Conservation (phyloP, 2,329 filamentous ascomycete species). For the Talaromyces atroroseus region DNA sequence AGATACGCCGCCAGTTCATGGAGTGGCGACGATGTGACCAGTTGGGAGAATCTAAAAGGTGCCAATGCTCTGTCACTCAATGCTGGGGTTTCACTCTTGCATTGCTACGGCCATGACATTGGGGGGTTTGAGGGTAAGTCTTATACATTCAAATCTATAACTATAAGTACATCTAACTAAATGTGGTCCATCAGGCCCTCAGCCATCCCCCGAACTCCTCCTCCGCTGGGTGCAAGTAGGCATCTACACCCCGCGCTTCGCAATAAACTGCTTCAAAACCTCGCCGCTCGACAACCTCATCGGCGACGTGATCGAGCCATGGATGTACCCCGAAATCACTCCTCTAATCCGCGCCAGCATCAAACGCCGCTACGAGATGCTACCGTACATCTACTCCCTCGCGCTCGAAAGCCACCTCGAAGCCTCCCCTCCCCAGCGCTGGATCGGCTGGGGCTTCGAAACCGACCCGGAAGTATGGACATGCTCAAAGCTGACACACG, state of each 20-base stretch:
- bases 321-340: constrained; percentile 67
- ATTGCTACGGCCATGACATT: constrained; percentile 69
- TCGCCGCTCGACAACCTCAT: constrained; percentile 58
- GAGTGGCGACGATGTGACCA: constrained; percentile 70
- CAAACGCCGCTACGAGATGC: constrained; percentile 64
- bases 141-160: neutral
- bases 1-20: constrained; percentile 66
- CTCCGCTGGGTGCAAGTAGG: constrained; percentile 70
- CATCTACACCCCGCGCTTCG: constrained; percentile 63
- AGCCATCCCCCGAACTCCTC: constrained; percentile 64
- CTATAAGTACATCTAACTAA: neutral
- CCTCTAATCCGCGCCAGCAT: constrained; percentile 60
- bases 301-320: constrained; percentile 70
- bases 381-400: constrained; percentile 66
- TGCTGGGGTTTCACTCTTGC: constrained; percentile 62
- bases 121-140: constrained; percentile 62
- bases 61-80: constrained; percentile 64
- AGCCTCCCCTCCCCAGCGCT: constrained; percentile 62
- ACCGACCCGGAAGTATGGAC: constrained; percentile 62
- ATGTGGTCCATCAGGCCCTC: constrained; percentile 42
- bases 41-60: constrained; percentile 68
- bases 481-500: constrained; percentile 49
- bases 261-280: constrained; percentile 76
- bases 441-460: constrained; percentile 70
- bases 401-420: constrained; percentile 56